Evolutionary conservation across 805 yeast species (phyloP).

Genomic region (Schwanniomyces occidentalis): DNA sequence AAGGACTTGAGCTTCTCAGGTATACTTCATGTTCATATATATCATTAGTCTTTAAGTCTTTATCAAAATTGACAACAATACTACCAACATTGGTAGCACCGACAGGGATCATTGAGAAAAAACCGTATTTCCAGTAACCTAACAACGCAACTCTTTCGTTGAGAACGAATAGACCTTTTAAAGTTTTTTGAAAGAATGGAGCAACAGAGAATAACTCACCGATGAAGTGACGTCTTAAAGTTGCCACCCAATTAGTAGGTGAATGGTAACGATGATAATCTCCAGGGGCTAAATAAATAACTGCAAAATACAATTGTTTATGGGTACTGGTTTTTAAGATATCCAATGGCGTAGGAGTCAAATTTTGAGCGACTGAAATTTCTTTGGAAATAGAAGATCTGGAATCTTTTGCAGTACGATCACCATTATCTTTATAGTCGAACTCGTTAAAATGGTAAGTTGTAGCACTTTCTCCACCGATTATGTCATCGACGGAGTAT

Average conservation of each 20-base stretch:
- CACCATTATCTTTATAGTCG: slow-evolving; percentile 65
- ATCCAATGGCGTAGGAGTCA: slow-evolving; percentile 34
- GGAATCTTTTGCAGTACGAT: slow-evolving; percentile 46
- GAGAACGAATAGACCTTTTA: slow-evolving; percentile 82
- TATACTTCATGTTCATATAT: slow-evolving; percentile 53
- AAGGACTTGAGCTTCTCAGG: slow-evolving; percentile 18
- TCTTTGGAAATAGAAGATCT: slow-evolving; percentile 35
- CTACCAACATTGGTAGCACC: slow-evolving; percentile 99
- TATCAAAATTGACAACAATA: slow-evolving; percentile 87
- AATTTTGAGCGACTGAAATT: slow-evolving; percentile 41
- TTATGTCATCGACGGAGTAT: slow-evolving; percentile 65
- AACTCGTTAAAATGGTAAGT: slow-evolving; percentile 48
- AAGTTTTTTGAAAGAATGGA: slow-evolving; percentile 88
- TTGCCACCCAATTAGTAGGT: slow-evolving; percentile 94
- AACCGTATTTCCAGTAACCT: slow-evolving; percentile 97
- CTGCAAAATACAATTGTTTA: slow-evolving; percentile 78
- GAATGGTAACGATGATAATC: slow-evolving; percentile 97
- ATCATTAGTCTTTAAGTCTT: slow-evolving; percentile 82
- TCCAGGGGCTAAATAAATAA: slow-evolving; percentile 95
- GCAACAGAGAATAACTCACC: slow-evolving; percentile 96
- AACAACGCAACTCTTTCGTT: slow-evolving; percentile 94
- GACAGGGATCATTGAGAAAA: slow-evolving; percentile 97
- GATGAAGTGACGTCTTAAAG: slow-evolving; percentile 88
- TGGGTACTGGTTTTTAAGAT: slow-evolving; percentile 33
- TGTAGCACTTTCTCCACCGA: slow-evolving; percentile 52